phyloP scores from a whole-genome alignment of 2,329 filamentous ascomycete species.

The Alternaria infectoria region DNA sequence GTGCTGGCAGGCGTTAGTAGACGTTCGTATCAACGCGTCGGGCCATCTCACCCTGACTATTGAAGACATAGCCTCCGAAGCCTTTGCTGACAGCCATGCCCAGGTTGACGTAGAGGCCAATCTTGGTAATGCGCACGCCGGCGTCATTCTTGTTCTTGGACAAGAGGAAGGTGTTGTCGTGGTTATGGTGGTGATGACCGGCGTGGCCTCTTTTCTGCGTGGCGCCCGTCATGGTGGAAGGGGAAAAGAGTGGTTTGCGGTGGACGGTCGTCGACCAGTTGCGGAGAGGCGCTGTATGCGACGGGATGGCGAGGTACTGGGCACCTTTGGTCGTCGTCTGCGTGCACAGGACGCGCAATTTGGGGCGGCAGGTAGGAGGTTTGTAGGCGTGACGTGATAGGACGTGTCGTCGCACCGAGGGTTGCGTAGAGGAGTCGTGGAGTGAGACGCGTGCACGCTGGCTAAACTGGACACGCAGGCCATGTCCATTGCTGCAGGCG shows the following conservation, averaged over 20 bases:
- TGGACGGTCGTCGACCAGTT: slow-evolving; percentile 44
- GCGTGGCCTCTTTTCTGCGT: slow-evolving; percentile 43
- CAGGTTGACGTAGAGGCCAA: slow-evolving; percentile 87
- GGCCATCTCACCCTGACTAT: slow-evolving; percentile 69
- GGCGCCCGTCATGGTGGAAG: slow-evolving; percentile 37
- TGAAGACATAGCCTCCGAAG: slow-evolving; percentile 89
- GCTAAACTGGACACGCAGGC: slow-evolving; percentile 39
- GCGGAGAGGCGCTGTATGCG: slow-evolving; percentile 16
- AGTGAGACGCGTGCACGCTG: slow-evolving; percentile 34
- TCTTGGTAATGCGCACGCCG: slow-evolving; percentile 88
- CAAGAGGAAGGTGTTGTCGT: slow-evolving; percentile 83
- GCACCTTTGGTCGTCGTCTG: slow-evolving; percentile 32
- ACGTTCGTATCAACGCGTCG: background rate
- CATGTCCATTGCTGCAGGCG: slow-evolving; percentile 40
- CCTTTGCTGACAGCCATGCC: slow-evolving; percentile 95
- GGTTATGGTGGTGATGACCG: slow-evolving; percentile 70
- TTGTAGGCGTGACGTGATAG: slow-evolving; percentile 12
- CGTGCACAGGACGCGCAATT: slow-evolving; percentile 43
- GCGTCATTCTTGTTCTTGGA: slow-evolving; percentile 88
- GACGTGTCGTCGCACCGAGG: slow-evolving; percentile 27
- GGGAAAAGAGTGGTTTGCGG: slow-evolving; percentile 38
- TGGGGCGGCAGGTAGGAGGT: slow-evolving; percentile 16
- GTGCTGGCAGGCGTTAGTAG: slow-evolving; percentile 57
- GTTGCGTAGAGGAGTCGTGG: slow-evolving; percentile 15
- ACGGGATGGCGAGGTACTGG: slow-evolving; percentile 13